Base-by-base conservation (phyloP, 2,329 filamentous ascomycete genomes). In the Cercospora berteroae region DNA sequence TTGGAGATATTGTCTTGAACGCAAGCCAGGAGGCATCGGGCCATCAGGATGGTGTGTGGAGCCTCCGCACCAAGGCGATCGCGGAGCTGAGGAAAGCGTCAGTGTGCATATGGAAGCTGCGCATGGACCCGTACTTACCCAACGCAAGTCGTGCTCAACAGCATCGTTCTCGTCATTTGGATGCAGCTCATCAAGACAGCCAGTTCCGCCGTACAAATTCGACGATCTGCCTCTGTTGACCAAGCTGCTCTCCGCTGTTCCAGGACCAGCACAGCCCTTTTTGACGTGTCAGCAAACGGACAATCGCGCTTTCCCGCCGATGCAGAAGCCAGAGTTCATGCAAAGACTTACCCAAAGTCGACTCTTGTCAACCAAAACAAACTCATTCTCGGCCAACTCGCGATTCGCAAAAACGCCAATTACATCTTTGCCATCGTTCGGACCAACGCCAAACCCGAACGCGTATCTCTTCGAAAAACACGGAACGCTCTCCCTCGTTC, bases 391-490 rank as follows among this genome's bases (percentile, higher is more conserved):
- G 1, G 20, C 13, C 18, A 77, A 69, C 20, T 73, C 70, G 12
- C 70, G 63, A 2, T 64, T 52, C 2, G 75, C 74, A 33, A 76
- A 77, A 18, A 77, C 66, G 1, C 76, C 76, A 4, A 76, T 64
- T 4, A 74, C 31, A 25, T 77, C 73, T 20, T 63, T 59, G 12
- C 69, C 70, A 5, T 68, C 60, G 10, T 62, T 65, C 6, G 63
- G 60, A 10, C 63, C 66, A 2, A 65, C 31, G 4, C 56, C 64
- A 7, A 63, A 8, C 1, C 72, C 74, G 27, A 75, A 73, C 23
- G 74, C 74, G 42, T 75, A 66, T 13, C 72, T 70, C 44, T 67
- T 58, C 8, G 67, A 59, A 42, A 70, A 70, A 48, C 65, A 69
- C 6, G 71, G 39, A 23, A 56, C 39, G 20, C 23, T n/a, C n/a